A percentile compares a stretch with the other conserved stretches of the same genome.
phyloP scores from a whole-genome alignment of 306 rosid species.

The Quercus agrifolia region DNA sequence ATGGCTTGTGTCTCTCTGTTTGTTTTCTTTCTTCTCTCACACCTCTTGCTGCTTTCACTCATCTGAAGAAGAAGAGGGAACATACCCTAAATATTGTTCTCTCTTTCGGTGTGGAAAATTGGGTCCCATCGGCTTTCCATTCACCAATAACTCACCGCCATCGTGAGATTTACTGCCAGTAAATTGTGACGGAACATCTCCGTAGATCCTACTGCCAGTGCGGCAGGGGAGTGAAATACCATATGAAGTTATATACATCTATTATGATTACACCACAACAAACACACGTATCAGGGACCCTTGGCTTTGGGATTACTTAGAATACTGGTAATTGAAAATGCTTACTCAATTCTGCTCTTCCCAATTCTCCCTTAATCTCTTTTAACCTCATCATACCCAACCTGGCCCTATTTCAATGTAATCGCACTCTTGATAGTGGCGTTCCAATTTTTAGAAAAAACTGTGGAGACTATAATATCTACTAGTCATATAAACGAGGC shows the following conservation, averaged over 20 bases:
- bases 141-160: neutral
- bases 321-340: no score
- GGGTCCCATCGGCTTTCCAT: no score
- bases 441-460: no score
- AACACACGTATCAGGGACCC: no score
- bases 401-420: neutral
- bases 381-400: neutral
- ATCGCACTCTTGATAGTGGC: no score
- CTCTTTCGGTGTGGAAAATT: no score
- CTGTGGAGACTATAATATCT: no score
- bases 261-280: no score
- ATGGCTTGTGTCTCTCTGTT: neutral
- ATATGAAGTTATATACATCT: neutral
- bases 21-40: neutral
- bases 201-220: neutral
- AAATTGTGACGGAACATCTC: neutral
- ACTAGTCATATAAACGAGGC: no score
- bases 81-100: no score
- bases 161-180: neutral
- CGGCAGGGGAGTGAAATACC: neutral
- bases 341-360: neutral
- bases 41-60: neutral
- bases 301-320: no score
- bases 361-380: conserved; percentile 2
- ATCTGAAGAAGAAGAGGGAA: neutral